Evolutionary conservation across 805 yeast genomes (phyloP), one percentile per base, ranked within the genome.

Genomic region (Cyberlindnera bimundalis): DNA sequence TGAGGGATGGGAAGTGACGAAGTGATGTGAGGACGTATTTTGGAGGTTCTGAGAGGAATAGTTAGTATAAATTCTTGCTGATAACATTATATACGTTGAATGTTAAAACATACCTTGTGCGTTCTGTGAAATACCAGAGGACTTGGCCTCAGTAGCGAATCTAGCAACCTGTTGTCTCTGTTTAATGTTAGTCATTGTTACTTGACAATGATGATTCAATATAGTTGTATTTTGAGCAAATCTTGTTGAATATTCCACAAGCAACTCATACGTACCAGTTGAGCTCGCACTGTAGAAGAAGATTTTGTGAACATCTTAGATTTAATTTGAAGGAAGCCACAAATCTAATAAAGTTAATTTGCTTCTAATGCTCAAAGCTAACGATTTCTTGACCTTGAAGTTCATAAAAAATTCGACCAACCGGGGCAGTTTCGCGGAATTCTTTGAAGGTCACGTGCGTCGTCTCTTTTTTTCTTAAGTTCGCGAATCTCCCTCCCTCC

Each of bases 1-100:
- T 96, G 43, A 93, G 71, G 4, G 95, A 83, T 26, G 99, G 99
- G 64, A 93, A 93, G 23, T 81, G 62, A 45, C 96, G 77, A 39
- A 87, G 63, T 2, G 96, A 74, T 10, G 95, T 78, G 45, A 91
- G 67, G 0, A 90, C 86, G 54, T 77, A 86, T 48, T 73, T 68
- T 20, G 95, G 84, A 20, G 93, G 87, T 15, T 51, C 51, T 46
- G 28, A 17, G 14, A n/a, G n/a, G 15, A 61, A 51, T 61, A 13
- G 45, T 45, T 41, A 38, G 50, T 42, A 37, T 6, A 17, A 14
- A 2, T 11, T 9, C 7, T 15, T 13, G 6, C 11, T 9, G 5
- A 13, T 12, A 18, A 17, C 10, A 16, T 5, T 13, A 14, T 12
- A 13, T 13, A n/a, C n/a, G n/a, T n/a, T n/a, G n/a, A n/a, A n/a